Evolutionary conservation across 2,329 filamentous ascomycete genomes (phyloP).

Genomic region (Colletotrichum sp.): DNA sequence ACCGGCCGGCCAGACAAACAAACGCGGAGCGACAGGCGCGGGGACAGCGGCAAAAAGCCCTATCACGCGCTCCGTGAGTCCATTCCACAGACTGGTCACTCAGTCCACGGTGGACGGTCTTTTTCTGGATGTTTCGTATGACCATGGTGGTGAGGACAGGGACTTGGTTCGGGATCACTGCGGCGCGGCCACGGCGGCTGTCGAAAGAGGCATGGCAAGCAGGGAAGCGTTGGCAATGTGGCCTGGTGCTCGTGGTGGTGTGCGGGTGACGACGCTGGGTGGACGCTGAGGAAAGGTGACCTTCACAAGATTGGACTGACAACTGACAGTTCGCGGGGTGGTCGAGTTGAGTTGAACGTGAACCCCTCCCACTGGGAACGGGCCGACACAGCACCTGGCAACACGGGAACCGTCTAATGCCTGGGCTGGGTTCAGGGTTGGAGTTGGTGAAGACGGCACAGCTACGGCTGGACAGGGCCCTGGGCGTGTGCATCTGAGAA

Average conservation of each 20-base stretch:
- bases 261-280: neutral
- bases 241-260: neutral
- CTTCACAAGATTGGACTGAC: neutral
- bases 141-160: neutral
- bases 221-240: neutral
- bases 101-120: neutral
- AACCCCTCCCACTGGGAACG: neutral
- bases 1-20: neutral
- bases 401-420: neutral
- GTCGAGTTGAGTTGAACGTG: neutral
- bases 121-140: neutral
- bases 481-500: neutral
- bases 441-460: neutral
- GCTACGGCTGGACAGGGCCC: neutral
- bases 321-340: neutral
- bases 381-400: constrained; percentile 2
- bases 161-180: neutral
- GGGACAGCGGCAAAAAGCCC: neutral
- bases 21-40: neutral
- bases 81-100: neutral
- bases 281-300: neutral
- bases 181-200: neutral
- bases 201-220: neutral
- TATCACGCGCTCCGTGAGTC: neutral
- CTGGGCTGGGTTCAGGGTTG: neutral